Evolutionary conservation across 2,329 filamentous ascomycete genomes (phyloP).

Genomic region (Byssochlamys sp.): DNA sequence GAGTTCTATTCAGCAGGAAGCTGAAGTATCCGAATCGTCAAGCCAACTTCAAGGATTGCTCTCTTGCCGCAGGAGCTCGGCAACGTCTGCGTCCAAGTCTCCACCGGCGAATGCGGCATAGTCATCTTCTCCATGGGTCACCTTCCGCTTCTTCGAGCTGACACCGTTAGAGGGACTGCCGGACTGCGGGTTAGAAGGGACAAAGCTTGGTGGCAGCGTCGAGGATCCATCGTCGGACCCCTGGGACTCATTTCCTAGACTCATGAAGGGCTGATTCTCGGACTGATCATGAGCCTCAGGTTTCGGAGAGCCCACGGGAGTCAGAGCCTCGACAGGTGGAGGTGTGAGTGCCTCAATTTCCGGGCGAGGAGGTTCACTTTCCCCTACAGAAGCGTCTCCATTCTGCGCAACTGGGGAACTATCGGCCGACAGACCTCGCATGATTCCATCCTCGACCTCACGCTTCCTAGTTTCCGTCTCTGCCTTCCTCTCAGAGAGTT

Average conservation of each 20-base stretch:
- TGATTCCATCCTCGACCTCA: constrained; percentile 82
- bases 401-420: constrained; percentile 41
- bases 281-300: constrained; percentile 20
- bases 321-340: constrained; percentile 52
- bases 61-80: constrained; percentile 47
- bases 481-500: constrained; percentile 56
- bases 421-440: constrained; percentile 65
- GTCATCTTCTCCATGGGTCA: constrained; percentile 35
- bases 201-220: constrained; percentile 10
- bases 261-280: constrained; percentile 20
- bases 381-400: constrained; percentile 20
- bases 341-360: constrained; percentile 80
- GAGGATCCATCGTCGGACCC: constrained; percentile 8
- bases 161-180: constrained; percentile 17
- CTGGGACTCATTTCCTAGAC: constrained; percentile 8
- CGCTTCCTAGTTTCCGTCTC: constrained; percentile 74
- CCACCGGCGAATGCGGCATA: constrained; percentile 41
- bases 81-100: constrained; percentile 53
- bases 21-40: not conserved
- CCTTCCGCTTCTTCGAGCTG: constrained; percentile 41
- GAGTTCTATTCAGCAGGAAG: not conserved
- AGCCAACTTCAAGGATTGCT: constrained; percentile 14
- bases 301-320: constrained; percentile 42
- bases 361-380: constrained; percentile 47
- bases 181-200: constrained; percentile 13